Evolutionary conservation across 163 green algal genomes (phyloP), one percentile per base, ranked within the genome.

Genomic region (Coccomyxa subellipsoidea): DNA sequence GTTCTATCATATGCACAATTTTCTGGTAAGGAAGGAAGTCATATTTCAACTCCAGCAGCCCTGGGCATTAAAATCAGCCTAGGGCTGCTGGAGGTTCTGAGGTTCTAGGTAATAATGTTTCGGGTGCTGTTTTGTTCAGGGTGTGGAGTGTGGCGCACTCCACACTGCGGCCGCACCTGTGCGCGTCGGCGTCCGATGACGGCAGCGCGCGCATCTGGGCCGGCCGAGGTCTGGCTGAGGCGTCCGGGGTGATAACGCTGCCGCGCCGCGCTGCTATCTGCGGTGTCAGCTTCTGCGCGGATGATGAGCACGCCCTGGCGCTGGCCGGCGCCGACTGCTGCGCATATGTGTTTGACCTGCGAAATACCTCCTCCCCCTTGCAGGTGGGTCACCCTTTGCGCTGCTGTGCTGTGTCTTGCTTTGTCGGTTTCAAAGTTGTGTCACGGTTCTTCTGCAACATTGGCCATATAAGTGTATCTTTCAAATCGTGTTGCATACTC

Each of bases 321-420:
- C 40, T 93, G n/a, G 89, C 92, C 0, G 89, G 73, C 38, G 79
- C 90, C 0, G 88, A 96, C 73, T 75, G 84, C 78, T 71, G 36
- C 31, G 91, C 90, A 9, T 94, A 94, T 38, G 9, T 96, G 10
- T 96, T 90, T 69, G 92, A 96, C 84, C 69, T 94, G 82, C 84
- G 92, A 3, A 69, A 69, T 0, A 38, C 78, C 4, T 36, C 54
- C 37, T 75, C n/a, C 32, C 89, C 92, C 25, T 69, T 95, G 36
- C 25, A 81, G 36, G 75, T 76, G 47, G 47, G 47, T n/a, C n/a
- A n/a, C n/a, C n/a, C n/a, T n/a, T n/a, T n/a, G n/a, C n/a, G n/a
- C n/a, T n/a, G n/a, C n/a, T n/a, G n/a, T n/a, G n/a, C n/a, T 8
- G 5, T 59, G 23, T 8, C 47, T 59, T n/a, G n/a, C n/a, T n/a